phyloP scores from a whole-genome alignment of 352 stramenopile genomes.

The Globisporangium iwayamae region DNA sequence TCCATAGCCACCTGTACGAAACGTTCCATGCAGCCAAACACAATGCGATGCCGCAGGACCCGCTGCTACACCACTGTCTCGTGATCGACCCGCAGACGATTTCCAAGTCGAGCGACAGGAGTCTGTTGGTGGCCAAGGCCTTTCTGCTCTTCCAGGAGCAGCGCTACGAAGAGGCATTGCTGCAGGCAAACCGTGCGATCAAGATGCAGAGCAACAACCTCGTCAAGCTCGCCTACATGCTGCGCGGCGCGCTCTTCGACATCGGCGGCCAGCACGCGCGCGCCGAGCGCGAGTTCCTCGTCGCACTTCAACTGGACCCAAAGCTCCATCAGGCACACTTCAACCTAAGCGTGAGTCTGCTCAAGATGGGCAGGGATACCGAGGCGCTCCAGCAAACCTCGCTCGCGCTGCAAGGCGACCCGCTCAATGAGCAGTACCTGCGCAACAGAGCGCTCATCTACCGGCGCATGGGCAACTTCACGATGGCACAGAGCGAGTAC shows the following conservation, averaged over 20 bases:
- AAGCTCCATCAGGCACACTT: constrained; percentile 62
- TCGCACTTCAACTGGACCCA: constrained; percentile 38
- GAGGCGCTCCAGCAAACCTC: constrained; percentile 34
- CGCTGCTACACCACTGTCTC: constrained; percentile 59
- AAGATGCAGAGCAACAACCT: constrained; percentile 51
- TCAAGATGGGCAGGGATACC: constrained; percentile 47
- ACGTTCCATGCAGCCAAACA: constrained; percentile 34
- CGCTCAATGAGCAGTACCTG: constrained; percentile 43
- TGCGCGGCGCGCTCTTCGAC: constrained; percentile 59
- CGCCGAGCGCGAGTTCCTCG: constrained; percentile 49
- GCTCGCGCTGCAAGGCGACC: constrained; percentile 34
- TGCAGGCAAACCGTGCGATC: constrained; percentile 51
- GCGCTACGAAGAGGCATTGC: constrained; percentile 50
- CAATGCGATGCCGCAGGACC: constrained; percentile 52
- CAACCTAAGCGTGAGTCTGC: constrained; percentile 45
- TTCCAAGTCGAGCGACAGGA: constrained; percentile 28
- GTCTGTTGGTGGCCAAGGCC: constrained; percentile 48
- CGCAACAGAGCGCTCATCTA: constrained; percentile 55
- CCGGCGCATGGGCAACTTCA: constrained; percentile 46
- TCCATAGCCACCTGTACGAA: constrained; percentile 58
- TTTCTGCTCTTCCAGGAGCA: constrained; percentile 57
- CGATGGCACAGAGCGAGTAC: constrained; percentile 48
- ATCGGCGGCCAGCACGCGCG: constrained; percentile 33
- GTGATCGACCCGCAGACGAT: constrained; percentile 46
- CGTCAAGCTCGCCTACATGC: constrained; percentile 55